A percentile compares a stretch with the other conserved stretches of the same genome.
These are phyloP conservation scores for Colletotrichum truncatum DNA, from an alignment of 2,329 filamentous ascomycete genomes.

Conservation along the genomic window DNA sequence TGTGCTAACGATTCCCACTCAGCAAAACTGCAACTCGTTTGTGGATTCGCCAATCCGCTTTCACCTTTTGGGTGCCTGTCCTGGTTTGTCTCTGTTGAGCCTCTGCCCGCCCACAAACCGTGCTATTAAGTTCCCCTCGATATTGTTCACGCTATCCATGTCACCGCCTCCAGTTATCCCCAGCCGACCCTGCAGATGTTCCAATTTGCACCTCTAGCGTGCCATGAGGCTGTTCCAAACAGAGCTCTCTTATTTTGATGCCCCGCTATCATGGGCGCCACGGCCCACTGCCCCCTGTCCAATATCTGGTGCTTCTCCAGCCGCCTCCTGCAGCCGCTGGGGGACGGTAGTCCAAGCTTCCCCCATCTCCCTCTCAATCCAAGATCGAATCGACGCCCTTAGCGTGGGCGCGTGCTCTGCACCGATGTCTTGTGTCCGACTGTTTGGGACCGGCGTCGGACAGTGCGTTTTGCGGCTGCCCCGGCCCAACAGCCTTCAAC, in stretches of 20 bases:
- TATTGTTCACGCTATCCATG: not conserved
- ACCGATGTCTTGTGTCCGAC: not conserved
- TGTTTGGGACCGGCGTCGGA: conserved; percentile 14
- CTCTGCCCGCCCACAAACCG: not conserved
- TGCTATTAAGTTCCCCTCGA: not conserved
- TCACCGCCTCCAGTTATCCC: not conserved
- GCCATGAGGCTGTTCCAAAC: not conserved
- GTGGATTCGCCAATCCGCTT: not conserved
- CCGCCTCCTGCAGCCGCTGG: not conserved
- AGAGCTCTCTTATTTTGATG: not conserved
- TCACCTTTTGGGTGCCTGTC: not conserved
- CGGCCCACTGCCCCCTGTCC: not conserved
- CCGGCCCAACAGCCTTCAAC: not conserved
- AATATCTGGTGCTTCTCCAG: not conserved
- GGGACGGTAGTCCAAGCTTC: not conserved
- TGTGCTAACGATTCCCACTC: not conserved
- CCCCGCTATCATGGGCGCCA: not conserved
- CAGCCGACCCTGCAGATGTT: not conserved
- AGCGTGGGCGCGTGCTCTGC: not conserved
- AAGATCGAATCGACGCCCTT: not conserved
- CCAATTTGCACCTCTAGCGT: not conserved
- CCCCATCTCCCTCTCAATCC: not conserved
- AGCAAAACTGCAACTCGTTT: conserved; percentile 7
- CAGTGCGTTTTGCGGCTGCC: conserved; percentile 14
- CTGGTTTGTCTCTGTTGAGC: not conserved